Evolutionary conservation across 148 eudicot genomes (phyloP).

Genomic region (Chenopodium berlandieri): DNA sequence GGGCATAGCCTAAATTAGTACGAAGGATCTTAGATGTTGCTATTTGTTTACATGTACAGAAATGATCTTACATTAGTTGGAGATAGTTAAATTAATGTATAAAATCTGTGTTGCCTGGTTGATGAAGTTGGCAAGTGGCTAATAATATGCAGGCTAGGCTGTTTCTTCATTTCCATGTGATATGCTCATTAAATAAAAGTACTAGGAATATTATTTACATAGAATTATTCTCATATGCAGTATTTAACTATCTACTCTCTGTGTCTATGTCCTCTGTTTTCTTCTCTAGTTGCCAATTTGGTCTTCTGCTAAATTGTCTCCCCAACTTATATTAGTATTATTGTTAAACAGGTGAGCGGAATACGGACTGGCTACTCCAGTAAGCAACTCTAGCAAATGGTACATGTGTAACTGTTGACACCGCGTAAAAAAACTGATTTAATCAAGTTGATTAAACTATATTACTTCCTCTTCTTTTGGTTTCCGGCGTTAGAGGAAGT

Average conservation of each 20-base stretch:
- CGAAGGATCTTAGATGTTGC: not conserved
- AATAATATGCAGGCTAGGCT: constrained; percentile 10
- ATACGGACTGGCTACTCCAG: not conserved
- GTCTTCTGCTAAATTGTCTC: not conserved
- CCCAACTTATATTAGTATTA: not conserved
- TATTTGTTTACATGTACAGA: not conserved
- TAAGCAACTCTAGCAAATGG: not conserved
- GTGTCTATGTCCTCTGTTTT: not conserved
- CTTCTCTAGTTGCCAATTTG: not conserved
- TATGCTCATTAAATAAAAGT: not conserved
- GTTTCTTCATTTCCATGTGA: constrained; percentile 5
- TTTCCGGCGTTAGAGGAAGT: not conserved
- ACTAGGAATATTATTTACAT: not conserved
- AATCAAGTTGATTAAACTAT: not conserved
- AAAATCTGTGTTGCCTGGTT: constrained; percentile 11
- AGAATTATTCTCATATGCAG: not conserved
- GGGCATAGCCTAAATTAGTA: not conserved
- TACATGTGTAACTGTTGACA: constrained; percentile 7
- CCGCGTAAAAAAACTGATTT: constrained; percentile 12
- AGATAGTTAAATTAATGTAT: not conserved
- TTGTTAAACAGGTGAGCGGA: constrained; percentile 17
- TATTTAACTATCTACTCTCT: not conserved
- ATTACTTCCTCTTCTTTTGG: constrained; percentile 11
- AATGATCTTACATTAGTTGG: not conserved
- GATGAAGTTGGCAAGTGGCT: constrained; percentile 13